These are phyloP conservation scores for Exsudoporus floridanus DNA, from an alignment of 1,284 basidiomycete species.

Conservation along the genomic window DNA sequence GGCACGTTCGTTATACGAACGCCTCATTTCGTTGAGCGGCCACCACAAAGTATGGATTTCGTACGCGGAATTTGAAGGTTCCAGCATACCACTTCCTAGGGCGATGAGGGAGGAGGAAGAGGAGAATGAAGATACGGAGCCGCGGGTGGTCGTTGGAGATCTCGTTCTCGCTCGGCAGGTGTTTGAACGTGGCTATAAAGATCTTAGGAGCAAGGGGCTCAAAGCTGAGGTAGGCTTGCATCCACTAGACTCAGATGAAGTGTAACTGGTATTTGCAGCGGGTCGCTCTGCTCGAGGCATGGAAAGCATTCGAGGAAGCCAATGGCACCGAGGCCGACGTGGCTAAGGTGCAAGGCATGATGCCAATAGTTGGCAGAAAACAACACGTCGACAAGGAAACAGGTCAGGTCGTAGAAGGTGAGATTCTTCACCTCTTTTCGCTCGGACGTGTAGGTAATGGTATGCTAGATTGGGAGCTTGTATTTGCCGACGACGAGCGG, in stretches of 20 bases:
- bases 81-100: conserved; percentile 62
- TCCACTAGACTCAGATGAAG: neutral
- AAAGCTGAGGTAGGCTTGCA: conserved; percentile 77
- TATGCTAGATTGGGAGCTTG: conserved; percentile 82
- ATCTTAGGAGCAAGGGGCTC: conserved; percentile 74
- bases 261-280: conserved; percentile 48
- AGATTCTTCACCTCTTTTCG: conserved; percentile 22
- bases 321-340: conserved; percentile 72
- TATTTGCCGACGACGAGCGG: conserved; percentile 92
- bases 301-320: conserved; percentile 88
- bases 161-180: conserved; percentile 68
- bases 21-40: conserved; percentile 82
- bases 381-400: conserved; percentile 81
- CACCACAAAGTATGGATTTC: conserved; percentile 94
- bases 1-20: conserved; percentile 86
- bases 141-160: conserved; percentile 71
- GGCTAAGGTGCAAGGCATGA: conserved; percentile 81
- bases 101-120: conserved; percentile 75
- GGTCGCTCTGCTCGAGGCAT: conserved; percentile 85
- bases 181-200: conserved; percentile 85
- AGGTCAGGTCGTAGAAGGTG: conserved; percentile 84
- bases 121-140: conserved; percentile 62
- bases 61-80: conserved; percentile 76
- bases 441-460: neutral
- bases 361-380: conserved; percentile 88